These are phyloP conservation scores for Monoraphidium neglectum DNA, from an alignment of 139 green algal genomes.

Conservation along the genomic window DNA sequence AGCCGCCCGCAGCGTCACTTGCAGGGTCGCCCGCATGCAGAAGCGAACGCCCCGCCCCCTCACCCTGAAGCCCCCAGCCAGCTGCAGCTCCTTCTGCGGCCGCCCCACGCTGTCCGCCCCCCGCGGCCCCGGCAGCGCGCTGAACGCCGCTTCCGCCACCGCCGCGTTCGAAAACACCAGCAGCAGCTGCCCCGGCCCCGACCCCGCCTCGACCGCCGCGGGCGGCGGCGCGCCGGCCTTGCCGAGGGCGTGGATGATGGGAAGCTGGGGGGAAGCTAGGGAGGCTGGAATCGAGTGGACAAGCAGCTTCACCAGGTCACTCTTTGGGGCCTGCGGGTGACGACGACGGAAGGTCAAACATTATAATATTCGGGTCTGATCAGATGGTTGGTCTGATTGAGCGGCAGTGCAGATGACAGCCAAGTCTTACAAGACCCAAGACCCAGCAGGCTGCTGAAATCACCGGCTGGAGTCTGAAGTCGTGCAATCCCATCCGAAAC, in stretches of 20 bases:
- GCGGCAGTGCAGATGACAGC: not conserved
- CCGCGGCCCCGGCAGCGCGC: constrained; percentile 10
- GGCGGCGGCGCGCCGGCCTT: constrained; percentile 2
- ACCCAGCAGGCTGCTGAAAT: not conserved
- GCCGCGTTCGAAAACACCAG: constrained; percentile 33
- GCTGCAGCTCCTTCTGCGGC: constrained; percentile 14
- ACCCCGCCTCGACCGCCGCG: not conserved
- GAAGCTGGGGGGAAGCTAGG: constrained; percentile 5
- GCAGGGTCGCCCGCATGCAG: not conserved
- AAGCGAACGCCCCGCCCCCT: not conserved
- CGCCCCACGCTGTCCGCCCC: constrained; percentile 26
- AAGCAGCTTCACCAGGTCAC: constrained; percentile 51
- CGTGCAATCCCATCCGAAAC: not conserved
- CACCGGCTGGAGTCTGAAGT: not conserved
- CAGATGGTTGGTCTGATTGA: not conserved
- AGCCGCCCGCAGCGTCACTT: not conserved
- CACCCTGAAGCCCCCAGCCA: not conserved
- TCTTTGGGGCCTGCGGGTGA: constrained; percentile 31
- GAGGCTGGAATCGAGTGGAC: constrained; percentile 39
- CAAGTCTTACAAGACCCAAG: not conserved
- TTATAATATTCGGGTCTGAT: no score
- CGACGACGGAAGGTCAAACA: not conserved
- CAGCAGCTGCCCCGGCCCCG: constrained; percentile 11
- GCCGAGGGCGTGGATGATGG: not conserved
- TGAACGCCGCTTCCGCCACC: constrained; percentile 34